Evolutionary conservation across 1,284 basidiomycete species (phyloP).

Genomic region (Inonotus obliquus): DNA sequence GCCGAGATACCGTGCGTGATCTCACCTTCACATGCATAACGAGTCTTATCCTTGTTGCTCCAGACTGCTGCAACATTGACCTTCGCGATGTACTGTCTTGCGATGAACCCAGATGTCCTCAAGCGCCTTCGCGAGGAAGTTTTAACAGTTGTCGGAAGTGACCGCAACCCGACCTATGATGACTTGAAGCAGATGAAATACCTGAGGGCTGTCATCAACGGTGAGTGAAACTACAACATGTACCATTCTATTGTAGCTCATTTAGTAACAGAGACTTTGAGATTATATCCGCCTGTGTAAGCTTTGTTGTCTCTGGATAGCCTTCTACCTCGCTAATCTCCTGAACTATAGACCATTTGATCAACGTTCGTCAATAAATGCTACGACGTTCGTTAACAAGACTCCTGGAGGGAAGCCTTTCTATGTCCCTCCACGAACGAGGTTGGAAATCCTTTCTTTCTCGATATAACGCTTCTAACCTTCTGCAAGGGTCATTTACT

Average conservation of each 20-base stretch:
- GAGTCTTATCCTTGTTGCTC: neutral
- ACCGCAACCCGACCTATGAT: constrained; percentile 32
- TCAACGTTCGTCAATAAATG: constrained; percentile 37
- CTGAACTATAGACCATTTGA: constrained; percentile 41
- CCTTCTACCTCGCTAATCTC: neutral
- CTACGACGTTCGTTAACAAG: constrained; percentile 40
- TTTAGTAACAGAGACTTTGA: constrained; percentile 43
- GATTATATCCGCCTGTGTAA: constrained; percentile 58
- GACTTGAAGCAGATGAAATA: constrained; percentile 39
- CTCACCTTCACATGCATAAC: neutral
- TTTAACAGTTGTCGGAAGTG: constrained; percentile 29
- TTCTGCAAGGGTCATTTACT: constrained; percentile 32
- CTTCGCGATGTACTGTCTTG: constrained; percentile 35
- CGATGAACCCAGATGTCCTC: constrained; percentile 33
- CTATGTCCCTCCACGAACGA: constrained; percentile 49
- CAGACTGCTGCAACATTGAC: constrained; percentile 35
- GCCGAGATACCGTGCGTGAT: constrained; percentile 30
- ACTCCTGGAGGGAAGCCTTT: constrained; percentile 42
- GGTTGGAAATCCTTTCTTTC: constrained; percentile 30
- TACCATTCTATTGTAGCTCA: neutral
- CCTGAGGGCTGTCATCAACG: constrained; percentile 38
- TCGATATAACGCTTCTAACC: neutral
- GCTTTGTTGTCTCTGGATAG: constrained; percentile 19
- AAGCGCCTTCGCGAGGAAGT: constrained; percentile 35
- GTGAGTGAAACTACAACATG: constrained; percentile 12